Evolutionary conservation across 2,329 filamentous ascomycete species (phyloP), one percentile per base, ranked within the genome.

Genomic region (Polychaeton citri): DNA sequence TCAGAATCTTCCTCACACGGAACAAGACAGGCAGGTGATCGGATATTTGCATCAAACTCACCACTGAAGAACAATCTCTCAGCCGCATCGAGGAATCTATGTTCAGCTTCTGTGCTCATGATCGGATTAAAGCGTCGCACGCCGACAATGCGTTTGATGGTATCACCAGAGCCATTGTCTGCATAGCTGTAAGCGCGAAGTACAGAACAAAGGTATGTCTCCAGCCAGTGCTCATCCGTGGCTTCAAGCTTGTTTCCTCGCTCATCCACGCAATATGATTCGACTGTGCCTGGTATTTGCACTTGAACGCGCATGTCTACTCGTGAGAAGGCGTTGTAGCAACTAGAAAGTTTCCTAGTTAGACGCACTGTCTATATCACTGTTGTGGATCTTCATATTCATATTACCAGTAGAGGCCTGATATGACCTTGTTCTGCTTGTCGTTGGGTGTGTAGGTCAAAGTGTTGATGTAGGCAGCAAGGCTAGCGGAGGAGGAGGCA

Each of bases 291-390:
- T 13, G 90, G 90, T 45, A 98, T 96, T 45, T 87, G 88, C 40
- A 98, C 88, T 55, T 96, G 87, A 9, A 98, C 88, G 42, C 90
- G 85, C 90, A 98, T 98, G 55, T 98, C 90, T 36, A 96, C 72
- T 45, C 92, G 76, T 4, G 90, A 96, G 61, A 98, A 95, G 46
- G 90, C 90, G 83, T 98, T 98, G 71, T 98, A 98, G 63, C 90
- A 98, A 64, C 71, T 75, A 52, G 20, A 15, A 50, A n/a, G n/a
- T n/a, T n/a, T n/a, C 35, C n/a, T n/a, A 43, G 59, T 62, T 51
- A 57, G 55, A 41, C 21, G 26, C 3, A 8, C 6, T 7, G 26
- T 35, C 36, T 20, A 15, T n/a, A n/a, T n/a, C n/a, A n/a, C 30
- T 13, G 4, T n/a, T 24, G 28, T 36, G 17, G 24, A 34, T 30